Evolutionary conservation across 345 rosid species (phyloP).

Genomic region (Eucalyptus virginea): DNA sequence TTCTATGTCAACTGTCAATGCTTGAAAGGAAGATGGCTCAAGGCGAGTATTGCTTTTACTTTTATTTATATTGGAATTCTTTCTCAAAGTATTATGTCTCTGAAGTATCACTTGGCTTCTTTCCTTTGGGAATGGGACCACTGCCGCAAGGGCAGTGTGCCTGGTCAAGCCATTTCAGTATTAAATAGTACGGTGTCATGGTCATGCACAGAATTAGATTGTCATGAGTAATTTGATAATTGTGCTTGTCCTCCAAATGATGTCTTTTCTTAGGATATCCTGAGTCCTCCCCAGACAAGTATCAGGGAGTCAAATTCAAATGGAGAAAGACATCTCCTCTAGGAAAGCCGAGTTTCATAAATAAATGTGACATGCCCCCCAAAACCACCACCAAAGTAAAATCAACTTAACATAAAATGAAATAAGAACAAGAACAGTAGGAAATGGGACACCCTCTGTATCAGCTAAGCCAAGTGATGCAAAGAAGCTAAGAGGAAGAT

Average conservation of each 20-base stretch:
- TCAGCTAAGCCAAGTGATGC: neutral
- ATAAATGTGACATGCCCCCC: neutral
- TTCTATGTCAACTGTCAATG: constrained; percentile 63
- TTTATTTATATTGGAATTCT: neutral
- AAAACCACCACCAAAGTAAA: neutral
- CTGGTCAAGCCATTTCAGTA: neutral
- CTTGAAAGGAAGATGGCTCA: constrained; percentile 68
- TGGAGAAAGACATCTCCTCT: neutral
- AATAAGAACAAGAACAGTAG: neutral
- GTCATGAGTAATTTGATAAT: neutral
- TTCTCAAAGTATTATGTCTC: neutral
- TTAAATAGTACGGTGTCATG: neutral
- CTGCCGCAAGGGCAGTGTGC: neutral
- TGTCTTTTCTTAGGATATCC: neutral
- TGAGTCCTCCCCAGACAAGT: neutral
- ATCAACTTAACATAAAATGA: neutral
- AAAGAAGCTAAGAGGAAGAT: neutral
- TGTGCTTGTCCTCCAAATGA: neutral
- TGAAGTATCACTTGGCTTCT: neutral
- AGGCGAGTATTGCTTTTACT: constrained; percentile 21
- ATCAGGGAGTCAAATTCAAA: neutral
- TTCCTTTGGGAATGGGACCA: neutral
- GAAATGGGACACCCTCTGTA: neutral
- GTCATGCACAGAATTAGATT: neutral
- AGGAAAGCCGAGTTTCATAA: neutral